Evolutionary conservation across 148 eudicot genomes (phyloP).

Genomic region (Cornus florida): DNA sequence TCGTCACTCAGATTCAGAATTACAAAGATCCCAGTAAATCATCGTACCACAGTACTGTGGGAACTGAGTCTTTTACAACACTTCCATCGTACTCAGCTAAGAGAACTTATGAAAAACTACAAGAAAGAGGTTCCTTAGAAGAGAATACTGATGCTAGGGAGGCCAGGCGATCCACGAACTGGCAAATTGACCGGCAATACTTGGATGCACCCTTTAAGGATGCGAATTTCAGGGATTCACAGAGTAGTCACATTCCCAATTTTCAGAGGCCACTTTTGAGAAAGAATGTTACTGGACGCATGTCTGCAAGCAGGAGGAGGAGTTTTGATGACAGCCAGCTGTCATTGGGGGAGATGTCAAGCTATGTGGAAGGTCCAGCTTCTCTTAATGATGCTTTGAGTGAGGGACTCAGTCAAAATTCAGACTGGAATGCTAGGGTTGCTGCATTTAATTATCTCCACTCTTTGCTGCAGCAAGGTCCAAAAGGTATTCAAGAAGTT

Average conservation of each 20-base stretch:
- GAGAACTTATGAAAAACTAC: conserved; percentile 67
- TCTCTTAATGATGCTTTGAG: conserved; percentile 89
- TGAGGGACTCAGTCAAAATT: conserved; percentile 82
- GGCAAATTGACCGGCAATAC: conserved; percentile 69
- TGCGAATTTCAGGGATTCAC: conserved; percentile 66
- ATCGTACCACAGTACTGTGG: conserved; percentile 50
- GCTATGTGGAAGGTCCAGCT: conserved; percentile 73
- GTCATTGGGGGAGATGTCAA: conserved; percentile 69
- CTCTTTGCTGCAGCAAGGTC: conserved; percentile 80
- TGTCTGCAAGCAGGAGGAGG: conserved; percentile 75
- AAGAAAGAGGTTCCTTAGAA: conserved; percentile 64
- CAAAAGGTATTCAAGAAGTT: conserved; percentile 87
- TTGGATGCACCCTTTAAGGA: conserved; percentile 67
- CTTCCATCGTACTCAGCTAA: conserved; percentile 58
- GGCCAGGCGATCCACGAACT: conserved; percentile 59
- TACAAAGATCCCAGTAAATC: conserved; percentile 71
- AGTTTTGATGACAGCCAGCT: conserved; percentile 93
- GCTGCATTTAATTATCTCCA: conserved; percentile 91
- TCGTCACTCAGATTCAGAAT: conserved; percentile 74
- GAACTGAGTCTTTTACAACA: conserved; percentile 56
- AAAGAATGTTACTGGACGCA: conserved; percentile 73
- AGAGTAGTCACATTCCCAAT: conserved; percentile 64
- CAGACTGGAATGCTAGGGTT: conserved; percentile 97
- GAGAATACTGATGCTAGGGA: conserved; percentile 60
- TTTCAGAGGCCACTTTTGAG: conserved; percentile 89